A percentile compares a stretch with the other conserved stretches of the same genome.
phyloP scores from a whole-genome alignment of 2,329 filamentous ascomycete species.

The Ampelomyces quisqualis region DNA sequence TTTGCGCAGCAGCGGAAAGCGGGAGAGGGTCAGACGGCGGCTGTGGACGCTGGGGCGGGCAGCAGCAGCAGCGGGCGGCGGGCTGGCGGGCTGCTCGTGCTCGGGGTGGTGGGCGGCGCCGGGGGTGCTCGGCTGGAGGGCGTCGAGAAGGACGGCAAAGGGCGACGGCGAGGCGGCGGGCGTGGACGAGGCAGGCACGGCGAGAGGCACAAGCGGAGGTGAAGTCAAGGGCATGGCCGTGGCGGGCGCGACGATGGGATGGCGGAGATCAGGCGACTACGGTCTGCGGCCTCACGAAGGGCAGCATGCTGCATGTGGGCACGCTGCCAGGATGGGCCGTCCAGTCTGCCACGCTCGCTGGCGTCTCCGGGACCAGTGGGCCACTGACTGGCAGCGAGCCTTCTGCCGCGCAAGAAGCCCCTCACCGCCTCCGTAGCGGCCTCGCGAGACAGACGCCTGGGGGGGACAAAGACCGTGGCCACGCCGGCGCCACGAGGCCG shows the following conservation, averaged over 20 bases:
- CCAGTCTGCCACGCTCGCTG: slow-evolving; percentile 4
- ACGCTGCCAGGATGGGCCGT: slow-evolving; percentile 38
- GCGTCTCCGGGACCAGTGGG: no score
- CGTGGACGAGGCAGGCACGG: slow-evolving; percentile 21
- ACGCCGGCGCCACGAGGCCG: slow-evolving; percentile 38
- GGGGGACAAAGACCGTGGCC: slow-evolving; percentile 35
- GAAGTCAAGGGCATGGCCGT: slow-evolving; percentile 40
- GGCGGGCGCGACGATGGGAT: slow-evolving; percentile 34
- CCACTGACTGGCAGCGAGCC: slow-evolving; percentile 18
- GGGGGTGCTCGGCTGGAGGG: slow-evolving; percentile 2
- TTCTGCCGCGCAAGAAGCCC: slow-evolving; percentile 27
- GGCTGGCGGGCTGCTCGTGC: slow-evolving; percentile 2
- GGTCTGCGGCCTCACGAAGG: slow-evolving; percentile 33
- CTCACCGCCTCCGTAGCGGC: slow-evolving; percentile 23
- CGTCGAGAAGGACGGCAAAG: slow-evolving; percentile 11
- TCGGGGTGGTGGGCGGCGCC: slow-evolving; percentile 3
- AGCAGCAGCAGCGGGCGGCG: slow-evolving; percentile 8
- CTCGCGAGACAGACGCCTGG: slow-evolving; percentile 26
- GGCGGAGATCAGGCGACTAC: slow-evolving; percentile 37
- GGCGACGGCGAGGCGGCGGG: slow-evolving; percentile 10
- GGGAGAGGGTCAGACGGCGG: slow-evolving; percentile 36
- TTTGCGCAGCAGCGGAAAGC: slow-evolving; percentile 40
- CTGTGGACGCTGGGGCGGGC: slow-evolving; percentile 14
- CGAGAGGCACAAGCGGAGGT: slow-evolving; percentile 31
- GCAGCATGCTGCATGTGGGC: slow-evolving; percentile 40